Percentiles rank a stretch among this genome's conserved stretches.
Evolutionary conservation across 2,329 filamentous ascomycete genomes (phyloP).

Genomic region (Periconia digitata): DNA sequence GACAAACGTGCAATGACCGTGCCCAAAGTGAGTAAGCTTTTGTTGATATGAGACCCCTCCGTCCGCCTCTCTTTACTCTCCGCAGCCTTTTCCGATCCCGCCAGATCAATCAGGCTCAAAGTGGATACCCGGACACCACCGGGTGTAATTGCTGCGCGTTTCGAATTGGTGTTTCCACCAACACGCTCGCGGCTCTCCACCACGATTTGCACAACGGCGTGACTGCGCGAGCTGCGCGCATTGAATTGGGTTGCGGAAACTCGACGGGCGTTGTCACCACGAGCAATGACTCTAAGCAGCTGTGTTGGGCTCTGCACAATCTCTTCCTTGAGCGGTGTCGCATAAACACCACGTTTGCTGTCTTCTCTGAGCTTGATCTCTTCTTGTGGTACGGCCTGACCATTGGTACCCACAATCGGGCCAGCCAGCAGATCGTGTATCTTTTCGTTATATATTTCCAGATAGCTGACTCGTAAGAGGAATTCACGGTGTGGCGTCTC

Average conservation of each 20-base stretch:
- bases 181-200: slow-evolving; percentile 89
- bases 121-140: slow-evolving; percentile 95
- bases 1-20: slow-evolving; percentile 95
- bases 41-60: slow-evolving; percentile 98
- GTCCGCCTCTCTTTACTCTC: slow-evolving; percentile 92
- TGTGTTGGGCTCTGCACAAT: slow-evolving; percentile 98
- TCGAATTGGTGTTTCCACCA: slow-evolving; percentile 44
- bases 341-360: slow-evolving; percentile 94
- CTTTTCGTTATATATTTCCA: slow-evolving; percentile 98
- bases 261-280: slow-evolving; percentile 85
- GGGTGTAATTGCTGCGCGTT: slow-evolving; percentile 53
- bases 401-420: slow-evolving; percentile 59
- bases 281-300: slow-evolving; percentile 87
- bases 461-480: slow-evolving; percentile 89
- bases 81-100: slow-evolving; percentile 92
- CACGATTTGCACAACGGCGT: slow-evolving; percentile 97
- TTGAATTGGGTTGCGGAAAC: slow-evolving; percentile 98
- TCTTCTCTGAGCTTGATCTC: slow-evolving; percentile 98
- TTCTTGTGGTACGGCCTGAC: slow-evolving; percentile 62
- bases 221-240: slow-evolving; percentile 91
- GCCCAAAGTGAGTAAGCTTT: slow-evolving; percentile 89
- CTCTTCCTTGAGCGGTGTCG: slow-evolving; percentile 93
- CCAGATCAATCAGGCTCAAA: slow-evolving; percentile 91
- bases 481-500: slow-evolving; percentile 96
- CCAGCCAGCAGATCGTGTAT: slow-evolving; percentile 91